Base-by-base conservation (phyloP, 2,329 filamentous ascomycete genomes). In the Purpureocillium lavendulum region DNA sequence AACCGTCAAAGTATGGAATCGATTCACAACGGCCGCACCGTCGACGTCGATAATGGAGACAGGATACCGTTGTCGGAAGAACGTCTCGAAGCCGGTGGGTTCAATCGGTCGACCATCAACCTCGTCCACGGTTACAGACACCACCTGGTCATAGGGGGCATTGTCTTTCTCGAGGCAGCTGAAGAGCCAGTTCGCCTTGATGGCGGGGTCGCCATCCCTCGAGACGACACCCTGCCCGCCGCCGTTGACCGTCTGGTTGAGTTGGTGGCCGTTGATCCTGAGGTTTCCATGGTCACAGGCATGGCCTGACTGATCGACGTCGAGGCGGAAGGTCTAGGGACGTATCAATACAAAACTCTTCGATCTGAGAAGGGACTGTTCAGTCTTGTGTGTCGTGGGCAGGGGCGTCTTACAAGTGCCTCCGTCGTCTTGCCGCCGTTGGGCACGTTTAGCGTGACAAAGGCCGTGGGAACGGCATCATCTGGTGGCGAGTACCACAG, bases 121-220 rank as follows among this genome's bases (percentile, higher is more conserved):
- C 7, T 57, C 59, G 30, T 64, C 49, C 33, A 73, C 53, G 29
- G 59, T 56, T 33, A 75, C 62, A 41, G 56, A 63, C 50, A 75
- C 51, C 12, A 65, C 48, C 48, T 73, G 69, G 36, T 64, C 64
- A 36, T 65, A 53, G 11, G 61, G 57, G 30, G 59, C 52, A 17
- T 60, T 57, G 40, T 61, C 61, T 37, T 61, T 55, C 12, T 61
- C 58, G 30, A 55, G 36, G 44, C 72, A 76, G 42, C 63, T 59
- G 41, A 72, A 66, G 13, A 57, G 52, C 72, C 72, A 76, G 36
- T 60, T 57, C 41, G 67, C 68, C 16, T 59, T 52, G 38, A 73
- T 55, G 36, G 58, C 48, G 40, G 53, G 56, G 40, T 61, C 63
- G 21, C 61, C 48, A 24, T 62, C 55, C 32, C 64, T 56, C 12